Evolutionary conservation across 1,284 basidiomycete species (phyloP).

Genomic region (Ganoderma leucocontextum): DNA sequence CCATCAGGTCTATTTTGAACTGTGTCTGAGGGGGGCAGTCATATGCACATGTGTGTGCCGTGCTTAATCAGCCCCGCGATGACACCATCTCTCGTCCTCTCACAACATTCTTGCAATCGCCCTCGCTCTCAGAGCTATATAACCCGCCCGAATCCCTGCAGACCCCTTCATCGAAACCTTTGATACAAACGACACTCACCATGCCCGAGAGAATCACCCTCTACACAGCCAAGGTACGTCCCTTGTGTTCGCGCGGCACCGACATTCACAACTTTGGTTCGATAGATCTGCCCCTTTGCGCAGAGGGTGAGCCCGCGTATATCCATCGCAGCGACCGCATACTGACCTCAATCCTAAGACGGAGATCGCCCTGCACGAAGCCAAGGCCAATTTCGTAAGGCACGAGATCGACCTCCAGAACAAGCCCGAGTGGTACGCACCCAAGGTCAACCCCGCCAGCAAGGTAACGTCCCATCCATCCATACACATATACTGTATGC

Average conservation of each 20-base stretch:
- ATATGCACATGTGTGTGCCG: not conserved
- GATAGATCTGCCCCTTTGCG: slow-evolving; percentile 6
- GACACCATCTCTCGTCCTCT: not conserved
- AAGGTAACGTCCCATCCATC: slow-evolving; percentile 39
- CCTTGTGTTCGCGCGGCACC: not conserved
- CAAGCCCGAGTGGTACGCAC: slow-evolving; percentile 49
- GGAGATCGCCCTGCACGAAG: slow-evolving; percentile 33
- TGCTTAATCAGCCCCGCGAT: slow-evolving; percentile 3
- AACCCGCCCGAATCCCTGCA: not conserved
- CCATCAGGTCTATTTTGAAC: not conserved
- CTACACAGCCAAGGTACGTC: slow-evolving; percentile 35
- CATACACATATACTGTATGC: not conserved
- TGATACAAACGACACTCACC: not conserved
- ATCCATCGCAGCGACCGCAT: not conserved
- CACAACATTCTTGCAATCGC: not conserved
- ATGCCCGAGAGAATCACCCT: slow-evolving; percentile 36
- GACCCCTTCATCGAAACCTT: not conserved
- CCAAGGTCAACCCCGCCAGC: slow-evolving; percentile 49
- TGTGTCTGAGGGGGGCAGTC: not conserved
- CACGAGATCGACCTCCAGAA: slow-evolving; percentile 41
- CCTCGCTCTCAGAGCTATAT: not conserved
- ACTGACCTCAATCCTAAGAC: slow-evolving; percentile 2
- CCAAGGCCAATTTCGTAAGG: slow-evolving; percentile 33
- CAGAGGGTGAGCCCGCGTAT: slow-evolving; percentile 1
- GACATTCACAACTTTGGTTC: not conserved